Evolutionary conservation across 352 stramenopile genomes (phyloP).

Genomic region (Globisporangium nodosum): DNA sequence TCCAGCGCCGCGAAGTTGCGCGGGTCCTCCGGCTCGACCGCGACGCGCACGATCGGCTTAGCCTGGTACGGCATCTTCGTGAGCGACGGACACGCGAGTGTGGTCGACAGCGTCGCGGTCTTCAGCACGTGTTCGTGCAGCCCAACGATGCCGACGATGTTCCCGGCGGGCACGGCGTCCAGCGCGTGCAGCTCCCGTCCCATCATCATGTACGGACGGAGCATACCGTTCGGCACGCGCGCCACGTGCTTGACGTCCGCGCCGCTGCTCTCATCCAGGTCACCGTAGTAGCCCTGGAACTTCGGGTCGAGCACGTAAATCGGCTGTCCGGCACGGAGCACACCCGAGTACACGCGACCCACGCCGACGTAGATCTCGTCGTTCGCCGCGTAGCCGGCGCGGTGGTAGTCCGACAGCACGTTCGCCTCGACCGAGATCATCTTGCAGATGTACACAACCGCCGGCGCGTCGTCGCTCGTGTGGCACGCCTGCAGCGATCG

Average conservation of each 20-base stretch:
- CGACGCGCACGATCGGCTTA: conserved; percentile 90
- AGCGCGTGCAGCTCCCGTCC: conserved; percentile 80
- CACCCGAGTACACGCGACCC: conserved; percentile 87
- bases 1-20: conserved; percentile 83
- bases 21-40: conserved; percentile 85
- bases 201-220: conserved; percentile 93
- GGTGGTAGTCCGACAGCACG: conserved; percentile 75
- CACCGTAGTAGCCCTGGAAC: conserved; percentile 61
- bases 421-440: conserved; percentile 86
- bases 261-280: conserved; percentile 24
- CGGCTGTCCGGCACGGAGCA: conserved; percentile 48
- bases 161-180: conserved; percentile 77
- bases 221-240: conserved; percentile 31
- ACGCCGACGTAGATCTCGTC: conserved; percentile 90
- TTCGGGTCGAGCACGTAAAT: conserved; percentile 88
- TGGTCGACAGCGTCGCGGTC: conserved; percentile 85
- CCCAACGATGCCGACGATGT: conserved; percentile 87
- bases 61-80: conserved; percentile 88
- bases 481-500: conserved; percentile 52
- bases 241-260: conserved; percentile 50
- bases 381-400: conserved; percentile 31
- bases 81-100: conserved; percentile 73
- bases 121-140: conserved; percentile 88
- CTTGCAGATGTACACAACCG: conserved; percentile 91
- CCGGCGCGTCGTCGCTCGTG: conserved; percentile 47